Base-by-base conservation (phyloP, 1,284 basidiomycete genomes). In the Ustilago loliicola region DNA sequence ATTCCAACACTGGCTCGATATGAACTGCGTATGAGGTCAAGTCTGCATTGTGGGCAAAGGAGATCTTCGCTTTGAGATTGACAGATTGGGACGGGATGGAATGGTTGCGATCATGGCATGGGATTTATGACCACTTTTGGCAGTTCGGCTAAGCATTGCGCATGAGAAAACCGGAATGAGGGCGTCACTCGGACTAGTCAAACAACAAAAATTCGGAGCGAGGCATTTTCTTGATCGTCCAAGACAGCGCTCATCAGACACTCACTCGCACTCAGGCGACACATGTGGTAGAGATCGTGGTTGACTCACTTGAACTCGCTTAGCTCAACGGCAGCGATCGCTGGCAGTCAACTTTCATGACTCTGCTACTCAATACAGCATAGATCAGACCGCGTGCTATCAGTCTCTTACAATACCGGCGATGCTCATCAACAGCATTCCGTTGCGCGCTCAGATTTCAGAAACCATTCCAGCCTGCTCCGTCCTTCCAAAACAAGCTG, bases 171-270 rank as follows among this genome's bases (percentile, higher is more conserved):
- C 7, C 6, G 40, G 8, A 47, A 47, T 9, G 45, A 23, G 7
- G 45, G 45, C 45, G 45, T 47, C 45, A 47, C 45, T 47, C 45
- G 45, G 45, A 8, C 45, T 21, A 21, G 45, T 47, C 45, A 47
- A 47, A 23, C 3, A 47, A 47, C 19, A 13, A 23, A 47, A 47
- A 6, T 21, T 47, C 45, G 45, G 45, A 47, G 45, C 45, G 45
- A 47, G 45, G 21, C 45, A 47, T 17, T 13, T 15, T 5, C 17
- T 9, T 21, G 45, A 47, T 47, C 45, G 45, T 23, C 45, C n/a
- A 23, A 47, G 45, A 21, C 45, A 47, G 45, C n/a, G 36, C 36
- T 38, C 36, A 47, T 3, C 3, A 8, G n/a, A 2, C 45, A 47
- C 19, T 21, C 17, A 15, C 40, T 19, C 17, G 13, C n/a, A 47